A percentile compares a stretch with the other conserved stretches of the same genome.
Conservation (phyloP, 192 early-diverging fungal species). For the Dissophora ornata region DNA sequence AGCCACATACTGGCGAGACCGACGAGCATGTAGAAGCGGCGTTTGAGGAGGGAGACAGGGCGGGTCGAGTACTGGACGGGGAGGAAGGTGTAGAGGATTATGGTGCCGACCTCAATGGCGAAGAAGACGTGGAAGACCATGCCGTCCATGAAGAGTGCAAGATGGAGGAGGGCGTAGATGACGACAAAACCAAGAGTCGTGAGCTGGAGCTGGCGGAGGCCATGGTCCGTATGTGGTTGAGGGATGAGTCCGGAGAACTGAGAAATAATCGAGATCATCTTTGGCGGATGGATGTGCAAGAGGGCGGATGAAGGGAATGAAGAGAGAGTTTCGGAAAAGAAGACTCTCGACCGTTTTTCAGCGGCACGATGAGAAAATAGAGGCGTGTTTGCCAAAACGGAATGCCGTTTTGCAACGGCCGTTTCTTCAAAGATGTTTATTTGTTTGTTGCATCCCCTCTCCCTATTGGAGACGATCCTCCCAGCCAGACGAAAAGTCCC, state of each 20-base stretch:
- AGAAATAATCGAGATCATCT: background rate
- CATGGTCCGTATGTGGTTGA: background rate
- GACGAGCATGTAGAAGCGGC: background rate
- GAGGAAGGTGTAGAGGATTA: conserved; percentile 10
- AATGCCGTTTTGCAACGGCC: no score
- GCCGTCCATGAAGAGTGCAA: conserved; percentile 25
- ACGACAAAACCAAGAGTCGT: background rate
- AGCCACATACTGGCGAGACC: conserved; percentile 17
- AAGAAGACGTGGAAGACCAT: conserved; percentile 24
- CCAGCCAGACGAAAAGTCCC: conserved; percentile 46
- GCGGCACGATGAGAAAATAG: no score
- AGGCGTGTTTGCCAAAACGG: no score
- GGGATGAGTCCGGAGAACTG: conserved; percentile 11
- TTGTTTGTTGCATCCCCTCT: background rate
- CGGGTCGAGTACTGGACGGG: conserved; percentile 9
- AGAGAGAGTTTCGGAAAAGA: background rate
- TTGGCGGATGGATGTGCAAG: background rate
- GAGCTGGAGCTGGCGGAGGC: conserved; percentile 29
- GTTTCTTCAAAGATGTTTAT: background rate
- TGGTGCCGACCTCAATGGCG: background rate
- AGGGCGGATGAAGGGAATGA: background rate
- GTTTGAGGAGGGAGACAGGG: conserved; percentile 1
- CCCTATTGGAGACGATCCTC: conserved; percentile 38
- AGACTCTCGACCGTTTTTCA: no score
- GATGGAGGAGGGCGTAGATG: conserved; percentile 21